Evolutionary conservation across 306 rosid species (phyloP).

Genomic region (Pterocarpus macrocarpus): DNA sequence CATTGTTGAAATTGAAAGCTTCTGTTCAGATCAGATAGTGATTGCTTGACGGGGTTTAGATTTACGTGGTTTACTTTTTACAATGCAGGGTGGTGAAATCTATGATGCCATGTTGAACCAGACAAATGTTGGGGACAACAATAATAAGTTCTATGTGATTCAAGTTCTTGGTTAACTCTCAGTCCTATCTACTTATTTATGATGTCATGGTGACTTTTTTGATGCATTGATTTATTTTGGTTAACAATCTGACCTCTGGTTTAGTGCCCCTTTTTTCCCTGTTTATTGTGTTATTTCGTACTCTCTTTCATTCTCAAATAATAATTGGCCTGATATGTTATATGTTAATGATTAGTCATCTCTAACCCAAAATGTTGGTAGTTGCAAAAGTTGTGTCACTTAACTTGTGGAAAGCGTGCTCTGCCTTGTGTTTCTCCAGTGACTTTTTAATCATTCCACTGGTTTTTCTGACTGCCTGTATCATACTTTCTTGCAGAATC

Average conservation of each 20-base stretch:
- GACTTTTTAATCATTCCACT: conserved; percentile 1
- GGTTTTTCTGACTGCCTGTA: conserved; percentile 36
- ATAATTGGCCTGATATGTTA: neutral
- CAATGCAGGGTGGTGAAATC: conserved; percentile 75
- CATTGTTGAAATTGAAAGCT: conserved; percentile 19
- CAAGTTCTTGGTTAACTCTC: conserved; percentile 84
- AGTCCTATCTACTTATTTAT: conserved; percentile 3
- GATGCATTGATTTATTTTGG: neutral
- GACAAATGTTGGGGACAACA: conserved; percentile 82
- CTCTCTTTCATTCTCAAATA: neutral
- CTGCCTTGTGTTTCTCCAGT: conserved; percentile 3
- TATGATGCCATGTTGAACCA: conserved; percentile 95
- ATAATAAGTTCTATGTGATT: conserved; percentile 88
- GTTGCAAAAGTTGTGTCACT: conserved; percentile 13
- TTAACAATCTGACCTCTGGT: conserved; percentile 19
- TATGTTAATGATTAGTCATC: conserved; percentile 8
- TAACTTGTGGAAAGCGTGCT: conserved; percentile 29
- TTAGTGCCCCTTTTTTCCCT: neutral
- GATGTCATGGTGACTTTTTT: neutral
- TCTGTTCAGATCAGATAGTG: neutral
- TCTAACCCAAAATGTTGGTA: neutral
- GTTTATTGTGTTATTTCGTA: neutral
- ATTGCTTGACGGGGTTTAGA: neutral
- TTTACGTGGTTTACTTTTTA: neutral
- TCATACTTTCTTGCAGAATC: conserved; percentile 68